Evolutionary conservation across 139 green algal species (phyloP).

Genomic region (Coccomyxa sp.): DNA sequence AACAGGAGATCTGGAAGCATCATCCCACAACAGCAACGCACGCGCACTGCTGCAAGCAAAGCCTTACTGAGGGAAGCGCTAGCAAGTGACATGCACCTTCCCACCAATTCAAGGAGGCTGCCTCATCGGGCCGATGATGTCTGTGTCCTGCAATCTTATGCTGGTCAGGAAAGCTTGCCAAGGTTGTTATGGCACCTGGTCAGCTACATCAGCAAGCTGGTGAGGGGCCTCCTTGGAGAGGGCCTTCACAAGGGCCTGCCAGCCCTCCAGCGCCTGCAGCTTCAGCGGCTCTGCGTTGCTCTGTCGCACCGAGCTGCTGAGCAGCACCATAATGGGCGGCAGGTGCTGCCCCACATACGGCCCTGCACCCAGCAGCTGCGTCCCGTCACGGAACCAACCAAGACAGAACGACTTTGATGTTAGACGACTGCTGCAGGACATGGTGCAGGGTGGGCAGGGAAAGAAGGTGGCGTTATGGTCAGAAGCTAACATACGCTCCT

Average conservation of each 20-base stretch:
- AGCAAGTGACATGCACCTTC: too few species aligned
- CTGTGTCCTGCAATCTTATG: too few species aligned
- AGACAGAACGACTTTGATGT: background rate
- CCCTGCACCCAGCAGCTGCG: constrained; percentile 4
- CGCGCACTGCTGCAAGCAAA: too few species aligned
- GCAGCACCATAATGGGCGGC: constrained; percentile 51
- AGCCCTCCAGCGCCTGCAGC: constrained; percentile 48
- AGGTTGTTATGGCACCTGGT: too few species aligned
- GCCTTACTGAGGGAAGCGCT: too few species aligned
- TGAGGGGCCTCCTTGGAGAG: constrained; percentile 35
- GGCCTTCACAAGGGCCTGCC: constrained; percentile 33
- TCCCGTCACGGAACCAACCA: background rate
- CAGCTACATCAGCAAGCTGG: constrained; percentile 52
- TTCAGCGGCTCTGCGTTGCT: constrained; percentile 24
- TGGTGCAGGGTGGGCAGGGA: too few species aligned
- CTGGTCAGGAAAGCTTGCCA: too few species aligned
- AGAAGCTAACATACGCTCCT: too few species aligned
- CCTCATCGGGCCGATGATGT: too few species aligned
- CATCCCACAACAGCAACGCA: background rate
- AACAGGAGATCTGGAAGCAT: background rate
- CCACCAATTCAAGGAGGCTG: too few species aligned
- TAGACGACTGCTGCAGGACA: background rate
- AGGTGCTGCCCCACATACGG: constrained; percentile 37
- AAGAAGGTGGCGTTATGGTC: too few species aligned
- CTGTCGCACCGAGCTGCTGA: constrained; percentile 23